A percentile compares a stretch with the other conserved stretches of the same genome.
These are phyloP conservation scores for Kuraishia ogatae DNA, from an alignment of 805 yeast species.

Conservation along the genomic window DNA sequence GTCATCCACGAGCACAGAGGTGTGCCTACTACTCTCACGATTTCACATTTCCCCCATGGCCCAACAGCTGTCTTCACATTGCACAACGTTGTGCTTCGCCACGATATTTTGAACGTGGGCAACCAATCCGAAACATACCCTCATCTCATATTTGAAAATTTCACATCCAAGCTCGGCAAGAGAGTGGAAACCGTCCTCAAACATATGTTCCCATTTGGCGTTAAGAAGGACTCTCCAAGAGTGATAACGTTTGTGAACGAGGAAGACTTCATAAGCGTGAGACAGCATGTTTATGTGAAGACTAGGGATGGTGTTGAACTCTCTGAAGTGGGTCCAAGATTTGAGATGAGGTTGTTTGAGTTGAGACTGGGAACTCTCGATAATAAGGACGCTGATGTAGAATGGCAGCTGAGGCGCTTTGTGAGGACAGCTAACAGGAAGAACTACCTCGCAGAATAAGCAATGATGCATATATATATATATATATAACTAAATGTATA, in stretches of 20 bases:
- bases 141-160: constrained; percentile 87
- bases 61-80: constrained; percentile 92
- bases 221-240: constrained; percentile 77
- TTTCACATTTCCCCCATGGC: constrained; percentile 96
- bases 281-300: constrained; percentile 91
- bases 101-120: constrained; percentile 80
- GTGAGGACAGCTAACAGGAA: constrained; percentile 94
- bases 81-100: constrained; percentile 91
- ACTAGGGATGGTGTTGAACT: constrained; percentile 84
- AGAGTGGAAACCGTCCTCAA: constrained; percentile 75
- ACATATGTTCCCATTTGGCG: constrained; percentile 96
- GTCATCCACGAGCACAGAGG: constrained; percentile 96
- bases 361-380: constrained; percentile 85
- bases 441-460: constrained; percentile 53
- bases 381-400: constrained; percentile 95
- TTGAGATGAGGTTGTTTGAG: constrained; percentile 92
- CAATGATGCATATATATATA: neutral
- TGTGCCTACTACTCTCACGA: constrained; percentile 88
- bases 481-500: neutral
- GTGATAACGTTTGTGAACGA: constrained; percentile 89
- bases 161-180: constrained; percentile 71
- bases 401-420: constrained; percentile 90
- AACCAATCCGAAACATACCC: constrained; percentile 90
- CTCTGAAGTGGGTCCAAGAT: constrained; percentile 97
- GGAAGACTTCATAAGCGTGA: constrained; percentile 86